Evolutionary conservation across 148 eudicot genomes (phyloP), one percentile per base, ranked within the genome.

Genomic region (Camellia sinensis): DNA sequence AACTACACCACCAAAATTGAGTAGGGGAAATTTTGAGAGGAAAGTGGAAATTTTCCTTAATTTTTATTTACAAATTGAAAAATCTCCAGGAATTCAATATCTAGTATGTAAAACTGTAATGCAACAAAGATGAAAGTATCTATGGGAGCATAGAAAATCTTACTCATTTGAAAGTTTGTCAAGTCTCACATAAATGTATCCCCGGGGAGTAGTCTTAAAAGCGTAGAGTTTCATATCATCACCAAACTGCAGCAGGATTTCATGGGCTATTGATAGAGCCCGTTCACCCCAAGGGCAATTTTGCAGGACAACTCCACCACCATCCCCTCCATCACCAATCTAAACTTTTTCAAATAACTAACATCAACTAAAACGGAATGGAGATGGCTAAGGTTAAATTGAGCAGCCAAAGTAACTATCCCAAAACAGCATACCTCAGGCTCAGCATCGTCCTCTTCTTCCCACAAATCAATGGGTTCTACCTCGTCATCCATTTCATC

Each of bases 291-390:
- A 97, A 69, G 88, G 80, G 75, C 95, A 88, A 76, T 88, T 90
- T 76, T 94, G 91, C 41, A 97, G 86, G 78, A 87, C 94, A 50
- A 97, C 81, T 80, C 99, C 99, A 81, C 99, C 99, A 44, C 99
- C 99, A 87, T 91, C 94, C 44, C 97, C 97, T 81, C 99, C 99
- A 86, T 97, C 98, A 17, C 92, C 99, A 79, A 91, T 77, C 97
- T 97, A 77, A 22, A 74, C 63, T 67, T 84, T 69, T 67, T 71
- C 77, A 62, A 61, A 65, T 29, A 45, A 75, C 63, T 53, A 75
- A 12, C 40, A 70, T 62, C 50, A 82, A 56, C n/a, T 37, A 64
- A 60, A 10, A 43, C 62, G 19, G 72, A 81, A 67, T 67, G 66
- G 11, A 69, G 75, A 59, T 8, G 40, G 17, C 50, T 2, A 71